Conservation (phyloP, 805 yeast genomes). For the Nakazawaea ishiwadae region DNA sequence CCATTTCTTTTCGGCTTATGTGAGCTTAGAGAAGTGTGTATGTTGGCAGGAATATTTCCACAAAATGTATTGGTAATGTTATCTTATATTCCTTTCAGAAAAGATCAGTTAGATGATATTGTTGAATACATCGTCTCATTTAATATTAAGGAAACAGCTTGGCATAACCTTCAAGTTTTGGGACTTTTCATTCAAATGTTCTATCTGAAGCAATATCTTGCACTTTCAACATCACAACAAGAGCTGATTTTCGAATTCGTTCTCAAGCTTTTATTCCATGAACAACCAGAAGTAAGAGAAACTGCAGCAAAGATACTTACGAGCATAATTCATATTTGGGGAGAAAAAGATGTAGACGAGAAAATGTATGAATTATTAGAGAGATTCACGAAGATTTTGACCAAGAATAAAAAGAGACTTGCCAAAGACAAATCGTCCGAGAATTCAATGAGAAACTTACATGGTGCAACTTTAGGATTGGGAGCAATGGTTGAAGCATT, state of each 20-base stretch:
- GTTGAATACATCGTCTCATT: slow-evolving; percentile 39
- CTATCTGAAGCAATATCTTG: slow-evolving; percentile 63
- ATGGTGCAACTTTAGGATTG: slow-evolving; percentile 84
- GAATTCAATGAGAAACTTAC: slow-evolving; percentile 47
- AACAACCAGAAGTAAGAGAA: slow-evolving; percentile 71
- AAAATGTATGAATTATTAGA: slow-evolving; percentile 36
- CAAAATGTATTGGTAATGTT: slow-evolving; percentile 39
- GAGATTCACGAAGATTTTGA: slow-evolving; percentile 38
- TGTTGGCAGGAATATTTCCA: slow-evolving; percentile 58
- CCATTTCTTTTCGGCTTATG: slow-evolving; percentile 67
- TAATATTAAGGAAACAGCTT: slow-evolving; percentile 30
- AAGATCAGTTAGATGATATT: slow-evolving; percentile 35
- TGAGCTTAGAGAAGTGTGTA: slow-evolving; percentile 75
- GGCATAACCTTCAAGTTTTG: slow-evolving; percentile 62
- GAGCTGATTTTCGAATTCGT: slow-evolving; percentile 46
- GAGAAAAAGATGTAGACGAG: slow-evolving; percentile 37
- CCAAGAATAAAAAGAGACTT: slow-evolving; percentile 22
- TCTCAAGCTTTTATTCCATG: slow-evolving; percentile 49
- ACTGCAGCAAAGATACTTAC: slow-evolving; percentile 71
- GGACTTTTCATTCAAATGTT: slow-evolving; percentile 69
- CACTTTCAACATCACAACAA: slow-evolving; percentile 44
- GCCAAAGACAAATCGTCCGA: slow-evolving; percentile 27
- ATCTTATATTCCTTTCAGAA: slow-evolving; percentile 42
- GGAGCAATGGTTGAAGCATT: slow-evolving; percentile 88
- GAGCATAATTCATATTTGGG: slow-evolving; percentile 67